phyloP scores from a whole-genome alignment of 2,329 filamentous ascomycete genomes.

The Peltaster fructicola region DNA sequence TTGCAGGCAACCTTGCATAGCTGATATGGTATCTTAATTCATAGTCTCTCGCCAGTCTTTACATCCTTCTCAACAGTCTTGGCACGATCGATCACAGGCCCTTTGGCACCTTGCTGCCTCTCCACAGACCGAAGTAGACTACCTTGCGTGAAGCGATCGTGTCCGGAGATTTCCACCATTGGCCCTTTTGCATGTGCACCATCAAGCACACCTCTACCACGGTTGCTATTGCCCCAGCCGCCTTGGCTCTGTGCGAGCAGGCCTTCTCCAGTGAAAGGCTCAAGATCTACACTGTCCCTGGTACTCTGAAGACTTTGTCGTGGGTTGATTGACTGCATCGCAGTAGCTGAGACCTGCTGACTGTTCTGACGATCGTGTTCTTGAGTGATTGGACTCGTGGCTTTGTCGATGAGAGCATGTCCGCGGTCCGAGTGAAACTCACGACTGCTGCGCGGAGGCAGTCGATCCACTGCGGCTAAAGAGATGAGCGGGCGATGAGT shows the following conservation, averaged over 20 bases:
- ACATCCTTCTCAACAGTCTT: constrained; percentile 5
- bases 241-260: constrained; percentile 24
- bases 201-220: constrained; percentile 29
- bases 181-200: constrained; percentile 27
- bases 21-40: too few species aligned
- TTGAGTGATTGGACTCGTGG: constrained; percentile 21
- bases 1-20: too few species aligned
- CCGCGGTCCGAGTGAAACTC: constrained; percentile 30
- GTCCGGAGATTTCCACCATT: constrained; percentile 26
- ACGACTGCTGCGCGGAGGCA: constrained; percentile 10
- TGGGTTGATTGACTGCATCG: constrained; percentile 20
- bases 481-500: too few species aligned
- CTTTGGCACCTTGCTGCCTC: constrained; percentile 15
- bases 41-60: not conserved
- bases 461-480: not conserved
- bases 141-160: constrained; percentile 26
- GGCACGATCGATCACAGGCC: constrained; percentile 22
- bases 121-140: constrained; percentile 31
- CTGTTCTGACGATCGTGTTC: constrained; percentile 26
- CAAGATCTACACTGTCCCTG: constrained; percentile 2
- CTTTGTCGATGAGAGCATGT: constrained; percentile 31
- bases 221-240: constrained; percentile 21
- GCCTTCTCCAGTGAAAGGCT: constrained; percentile 27
- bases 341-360: constrained; percentile 40
- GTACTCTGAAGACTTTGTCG: not conserved